Evolutionary conservation across 2,329 filamentous ascomycete species (phyloP), one percentile per base, ranked within the genome.

Genomic region (Nemania diffusa): DNA sequence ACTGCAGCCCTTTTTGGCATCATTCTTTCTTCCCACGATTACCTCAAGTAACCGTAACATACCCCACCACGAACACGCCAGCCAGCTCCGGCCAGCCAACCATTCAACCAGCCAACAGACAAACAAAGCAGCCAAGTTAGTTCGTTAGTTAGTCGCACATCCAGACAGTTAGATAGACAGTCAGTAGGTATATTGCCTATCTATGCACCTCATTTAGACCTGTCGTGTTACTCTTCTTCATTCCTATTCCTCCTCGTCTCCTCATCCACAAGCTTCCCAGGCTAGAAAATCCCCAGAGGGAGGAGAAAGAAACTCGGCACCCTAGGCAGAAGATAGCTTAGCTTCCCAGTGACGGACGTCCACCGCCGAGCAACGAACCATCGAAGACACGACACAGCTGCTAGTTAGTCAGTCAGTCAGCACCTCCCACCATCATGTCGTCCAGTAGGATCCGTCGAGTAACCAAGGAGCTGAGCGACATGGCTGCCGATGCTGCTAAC

Each of bases 381-480:
- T 17, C 48, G 24, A 51, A 29, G 24, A 57, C 20, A n/a, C 37
- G 22, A n/a, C 6, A 9, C 22, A 17, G 20, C 11, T 11, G 11
- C 22, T 26, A 7, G 7, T n/a, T n/a, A n/a, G n/a, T n/a, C n/a
- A n/a, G n/a, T n/a, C n/a, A n/a, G n/a, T n/a, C 17, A 8, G 17
- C 15, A 4, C 20, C 34, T 9, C 3, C 29, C 40, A 22, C 56
- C 42, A 26, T 74, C 74, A 87, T 84, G 84, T 78, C 84, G 57
- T 84, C 82, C 51, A 86, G 84, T 52, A 80, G 86, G 69, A 82
- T 85, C 64, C 84, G 89, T 57, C 86, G 90, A 57, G 86, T 96
- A 60, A 83, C 87, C 71, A 95, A 94, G 80, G 92, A 96, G 84
- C 84, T 96, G 63, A 81, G 83, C 68, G 92, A 95, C 76, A 92